phyloP scores from a whole-genome alignment of 1,284 basidiomycete species.

The Rhodotorula glutinis region DNA sequence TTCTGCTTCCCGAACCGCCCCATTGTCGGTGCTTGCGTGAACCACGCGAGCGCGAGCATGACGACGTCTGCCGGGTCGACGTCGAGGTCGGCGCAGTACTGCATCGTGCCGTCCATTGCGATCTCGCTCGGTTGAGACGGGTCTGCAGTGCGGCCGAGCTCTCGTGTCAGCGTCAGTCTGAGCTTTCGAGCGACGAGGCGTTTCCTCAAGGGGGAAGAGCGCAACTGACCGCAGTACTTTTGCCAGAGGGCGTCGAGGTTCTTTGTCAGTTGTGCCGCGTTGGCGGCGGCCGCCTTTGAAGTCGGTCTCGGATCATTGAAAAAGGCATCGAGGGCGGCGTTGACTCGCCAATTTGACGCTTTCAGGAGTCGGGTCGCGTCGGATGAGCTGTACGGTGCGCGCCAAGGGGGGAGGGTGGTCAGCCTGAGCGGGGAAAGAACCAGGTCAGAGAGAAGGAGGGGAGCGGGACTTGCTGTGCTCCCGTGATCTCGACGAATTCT shows the following conservation, averaged over 20 bases:
- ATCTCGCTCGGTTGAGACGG: constrained; percentile 56
- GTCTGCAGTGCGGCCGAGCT: constrained; percentile 46
- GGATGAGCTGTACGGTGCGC: constrained; percentile 3
- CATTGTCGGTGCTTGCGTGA: constrained; percentile 67
- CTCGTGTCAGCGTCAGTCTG: neutral
- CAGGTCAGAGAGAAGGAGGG: constrained; percentile 10
- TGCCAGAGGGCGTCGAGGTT: constrained; percentile 67
- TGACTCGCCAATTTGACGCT: constrained; percentile 63
- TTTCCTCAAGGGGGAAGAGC: neutral
- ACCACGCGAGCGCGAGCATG: constrained; percentile 69
- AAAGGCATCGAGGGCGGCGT: constrained; percentile 71
- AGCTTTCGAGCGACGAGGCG: no score
- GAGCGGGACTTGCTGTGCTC: constrained; percentile 38
- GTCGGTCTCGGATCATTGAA: constrained; percentile 47
- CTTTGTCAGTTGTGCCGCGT: constrained; percentile 37
- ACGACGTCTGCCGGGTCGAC: constrained; percentile 73
- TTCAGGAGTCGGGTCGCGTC: constrained; percentile 72
- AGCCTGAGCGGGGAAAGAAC: no score
- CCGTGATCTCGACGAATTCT: constrained; percentile 37
- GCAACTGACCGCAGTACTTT: constrained; percentile 66
- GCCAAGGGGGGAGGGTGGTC: neutral
- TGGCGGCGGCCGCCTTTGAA: constrained; percentile 46
- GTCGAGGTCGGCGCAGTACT: constrained; percentile 63
- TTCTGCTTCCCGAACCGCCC: constrained; percentile 72
- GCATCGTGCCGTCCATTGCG: constrained; percentile 68